These are phyloP conservation scores for Boletellus dicymbophilus DNA, from an alignment of 1,284 basidiomycete genomes.

Conservation along the genomic window DNA sequence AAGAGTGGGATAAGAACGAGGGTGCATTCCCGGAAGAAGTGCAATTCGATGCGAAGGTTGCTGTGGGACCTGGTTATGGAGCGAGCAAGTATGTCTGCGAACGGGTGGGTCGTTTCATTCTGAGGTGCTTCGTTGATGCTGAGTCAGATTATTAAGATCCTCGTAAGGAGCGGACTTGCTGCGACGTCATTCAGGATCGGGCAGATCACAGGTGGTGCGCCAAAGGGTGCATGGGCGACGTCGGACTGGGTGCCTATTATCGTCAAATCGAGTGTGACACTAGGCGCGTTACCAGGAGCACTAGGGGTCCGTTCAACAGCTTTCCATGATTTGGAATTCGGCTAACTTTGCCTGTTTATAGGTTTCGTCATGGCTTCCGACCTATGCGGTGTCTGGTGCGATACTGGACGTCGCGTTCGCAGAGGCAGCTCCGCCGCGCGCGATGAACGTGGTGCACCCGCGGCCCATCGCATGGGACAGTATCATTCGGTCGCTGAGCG, in stretches of 20 bases:
- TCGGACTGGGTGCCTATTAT: conserved; percentile 33
- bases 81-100: conserved; percentile 27
- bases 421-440: conserved; percentile 9
- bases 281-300: conserved; percentile 25
- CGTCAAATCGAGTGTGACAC: conserved; percentile 27
- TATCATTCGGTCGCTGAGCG: conserved; percentile 22
- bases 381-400: conserved; percentile 23
- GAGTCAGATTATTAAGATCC: conserved; percentile 15
- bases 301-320: conserved; percentile 11
- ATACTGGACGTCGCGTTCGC: conserved; percentile 28
- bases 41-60: conserved; percentile 13
- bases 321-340: neutral
- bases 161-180: conserved; percentile 19
- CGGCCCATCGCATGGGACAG: conserved; percentile 22
- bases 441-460: conserved; percentile 32
- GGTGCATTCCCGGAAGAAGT: conserved; percentile 24
- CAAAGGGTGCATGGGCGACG: conserved; percentile 27
- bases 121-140: neutral
- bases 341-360: conserved; percentile 4
- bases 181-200: conserved; percentile 27
- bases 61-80: conserved; percentile 22
- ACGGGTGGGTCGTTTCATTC: conserved; percentile 20
- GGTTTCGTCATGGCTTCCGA: conserved; percentile 32
- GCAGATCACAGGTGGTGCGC: conserved; percentile 26
- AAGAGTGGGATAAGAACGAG: conserved; percentile 21